A percentile compares a stretch with the other conserved stretches of the same genome.
Conservation (phyloP, 495 filamentous ascomycete species). For the Penicillium manginii region DNA sequence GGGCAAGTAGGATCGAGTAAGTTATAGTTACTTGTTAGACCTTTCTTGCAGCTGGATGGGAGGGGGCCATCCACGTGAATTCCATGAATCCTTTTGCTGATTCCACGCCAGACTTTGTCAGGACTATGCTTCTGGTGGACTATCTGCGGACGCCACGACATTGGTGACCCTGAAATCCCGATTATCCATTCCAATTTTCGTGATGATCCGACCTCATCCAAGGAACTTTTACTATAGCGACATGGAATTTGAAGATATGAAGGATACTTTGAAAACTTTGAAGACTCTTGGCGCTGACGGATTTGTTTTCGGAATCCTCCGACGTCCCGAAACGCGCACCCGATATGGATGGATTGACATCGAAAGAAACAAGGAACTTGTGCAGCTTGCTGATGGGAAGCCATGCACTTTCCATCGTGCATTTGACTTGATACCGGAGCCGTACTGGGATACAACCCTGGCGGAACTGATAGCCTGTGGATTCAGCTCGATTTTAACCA, state of each 20-base stretch:
- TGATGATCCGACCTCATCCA: conserved; percentile 54
- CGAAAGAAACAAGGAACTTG: conserved; percentile 39
- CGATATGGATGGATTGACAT: conserved; percentile 35
- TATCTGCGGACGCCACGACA: conserved; percentile 20
- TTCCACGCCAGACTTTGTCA: conserved; percentile 23
- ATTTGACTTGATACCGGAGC: conserved; percentile 47
- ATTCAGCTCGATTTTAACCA: conserved; percentile 51
- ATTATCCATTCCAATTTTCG: conserved; percentile 46
- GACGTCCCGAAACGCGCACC: neutral
- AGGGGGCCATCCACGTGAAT: neutral
- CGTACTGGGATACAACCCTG: conserved; percentile 30
- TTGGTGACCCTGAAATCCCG: conserved; percentile 28
- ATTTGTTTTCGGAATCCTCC: conserved; percentile 55
- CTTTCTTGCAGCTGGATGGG: neutral
- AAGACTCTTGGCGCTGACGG: conserved; percentile 43
- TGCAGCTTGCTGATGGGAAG: conserved; percentile 38
- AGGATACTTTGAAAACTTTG: conserved; percentile 34
- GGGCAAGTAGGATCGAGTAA: conserved; percentile 54
- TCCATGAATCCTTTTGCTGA: conserved; percentile 2
- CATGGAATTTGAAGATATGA: conserved; percentile 46
- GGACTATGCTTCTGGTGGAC: conserved; percentile 39
- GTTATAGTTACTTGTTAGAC: conserved; percentile 7
- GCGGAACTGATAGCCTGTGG: conserved; percentile 42
- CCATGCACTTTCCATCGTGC: conserved; percentile 60
- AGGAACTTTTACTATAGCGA: conserved; percentile 45